Percentiles rank a stretch among this genome's conserved stretches.
phyloP scores from a whole-genome alignment of 331 rosid genomes.

The Quercus phellos region DNA sequence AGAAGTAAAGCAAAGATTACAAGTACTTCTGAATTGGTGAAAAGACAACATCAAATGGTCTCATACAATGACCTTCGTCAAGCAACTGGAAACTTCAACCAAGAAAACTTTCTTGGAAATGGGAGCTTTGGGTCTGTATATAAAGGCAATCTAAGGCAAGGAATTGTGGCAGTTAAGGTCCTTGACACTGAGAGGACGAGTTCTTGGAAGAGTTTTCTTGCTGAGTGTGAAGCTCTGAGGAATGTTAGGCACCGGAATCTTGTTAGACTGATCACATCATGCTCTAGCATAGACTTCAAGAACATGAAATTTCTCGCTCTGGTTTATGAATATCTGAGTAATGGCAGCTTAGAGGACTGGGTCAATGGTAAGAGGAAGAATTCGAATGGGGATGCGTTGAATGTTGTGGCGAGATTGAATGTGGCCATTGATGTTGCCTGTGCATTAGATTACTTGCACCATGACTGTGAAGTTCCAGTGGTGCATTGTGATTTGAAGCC shows the following conservation, averaged over 20 bases:
- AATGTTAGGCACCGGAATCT: conserved; percentile 68
- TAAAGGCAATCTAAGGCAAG: conserved; percentile 44
- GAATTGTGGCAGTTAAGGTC: conserved; percentile 63
- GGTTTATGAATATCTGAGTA: conserved; percentile 57
- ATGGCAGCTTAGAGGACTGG: conserved; percentile 78
- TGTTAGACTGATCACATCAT: conserved; percentile 61
- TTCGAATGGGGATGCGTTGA: conserved; percentile 39
- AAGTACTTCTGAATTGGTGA: conserved; percentile 7
- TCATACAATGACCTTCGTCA: conserved; percentile 53
- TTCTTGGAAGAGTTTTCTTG: conserved; percentile 59
- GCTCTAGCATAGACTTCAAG: conserved; percentile 62
- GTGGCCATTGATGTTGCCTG: conserved; percentile 51
- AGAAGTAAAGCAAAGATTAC: conserved; percentile 22
- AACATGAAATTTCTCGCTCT: conserved; percentile 57
- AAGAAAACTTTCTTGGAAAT: conserved; percentile 45
- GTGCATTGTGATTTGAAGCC: conserved; percentile 78
- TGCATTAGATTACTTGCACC: conserved; percentile 58
- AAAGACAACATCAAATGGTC: conserved; percentile 45
- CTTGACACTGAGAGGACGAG: conserved; percentile 37
- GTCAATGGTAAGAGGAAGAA: conserved; percentile 38
- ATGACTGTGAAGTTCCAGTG: conserved; percentile 53
- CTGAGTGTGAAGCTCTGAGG: conserved; percentile 67
- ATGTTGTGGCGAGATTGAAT: conserved; percentile 49
- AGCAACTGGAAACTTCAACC: conserved; percentile 54
- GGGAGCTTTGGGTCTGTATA: conserved; percentile 77